Evolutionary conservation across 345 rosid genomes (phyloP).

Genomic region (Cochlearia excelsa): DNA sequence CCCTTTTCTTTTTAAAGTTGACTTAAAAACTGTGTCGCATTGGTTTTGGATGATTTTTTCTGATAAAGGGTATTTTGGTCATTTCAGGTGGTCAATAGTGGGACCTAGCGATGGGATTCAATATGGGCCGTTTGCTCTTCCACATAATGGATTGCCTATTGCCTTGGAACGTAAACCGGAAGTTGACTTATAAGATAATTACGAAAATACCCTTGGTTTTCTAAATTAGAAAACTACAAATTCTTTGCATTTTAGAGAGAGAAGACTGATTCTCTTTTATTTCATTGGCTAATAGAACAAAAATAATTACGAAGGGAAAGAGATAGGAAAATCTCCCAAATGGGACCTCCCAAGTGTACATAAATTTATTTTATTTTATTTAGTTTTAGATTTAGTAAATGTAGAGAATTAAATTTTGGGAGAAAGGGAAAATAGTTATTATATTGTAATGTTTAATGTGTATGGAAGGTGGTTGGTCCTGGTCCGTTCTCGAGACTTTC

Average conservation of each 20-base stretch:
- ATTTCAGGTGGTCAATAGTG: slow-evolving; percentile 55
- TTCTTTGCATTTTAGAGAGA: slow-evolving; percentile 8
- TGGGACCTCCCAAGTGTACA: slow-evolving; percentile 34
- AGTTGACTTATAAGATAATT: not conserved
- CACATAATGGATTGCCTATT: slow-evolving; percentile 81
- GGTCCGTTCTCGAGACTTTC: not conserved
- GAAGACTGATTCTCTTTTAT: slow-evolving; percentile 2
- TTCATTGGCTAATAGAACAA: not conserved
- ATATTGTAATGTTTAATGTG: slow-evolving; percentile 2
- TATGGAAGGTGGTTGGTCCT: slow-evolving; percentile 7
- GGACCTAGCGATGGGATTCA: slow-evolving; percentile 63
- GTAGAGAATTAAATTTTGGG: slow-evolving; percentile 19
- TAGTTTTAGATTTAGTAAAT: slow-evolving; percentile 5
- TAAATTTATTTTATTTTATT: not conserved
- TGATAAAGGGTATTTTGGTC: slow-evolving; percentile 34
- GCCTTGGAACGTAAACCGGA: slow-evolving; percentile 43
- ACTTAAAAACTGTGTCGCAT: not conserved
- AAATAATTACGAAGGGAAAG: not conserved
- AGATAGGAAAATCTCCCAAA: slow-evolving; percentile 7
- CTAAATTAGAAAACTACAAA: slow-evolving; percentile 21
- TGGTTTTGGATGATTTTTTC: slow-evolving; percentile 34
- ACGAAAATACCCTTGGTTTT: slow-evolving; percentile 20
- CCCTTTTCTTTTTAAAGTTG: not conserved
- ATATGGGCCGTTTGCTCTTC: slow-evolving; percentile 83
- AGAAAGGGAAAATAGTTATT: not conserved